Percentiles rank a stretch among this genome's conserved stretches.
Evolutionary conservation across 2,329 filamentous ascomycete species (phyloP).

Genomic region (Fusarium sp.): DNA sequence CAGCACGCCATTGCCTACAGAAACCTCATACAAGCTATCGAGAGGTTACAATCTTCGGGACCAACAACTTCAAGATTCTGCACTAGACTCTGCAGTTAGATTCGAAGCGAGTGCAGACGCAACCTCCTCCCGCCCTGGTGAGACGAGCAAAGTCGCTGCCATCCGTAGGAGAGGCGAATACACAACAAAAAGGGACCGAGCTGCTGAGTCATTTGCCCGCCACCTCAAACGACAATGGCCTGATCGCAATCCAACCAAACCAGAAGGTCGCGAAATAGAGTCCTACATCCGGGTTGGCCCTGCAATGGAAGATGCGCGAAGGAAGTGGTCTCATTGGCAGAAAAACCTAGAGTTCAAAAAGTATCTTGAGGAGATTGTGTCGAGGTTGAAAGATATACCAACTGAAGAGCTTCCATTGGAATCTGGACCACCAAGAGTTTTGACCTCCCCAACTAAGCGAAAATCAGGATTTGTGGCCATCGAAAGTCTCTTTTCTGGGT

Average conservation of each 20-base stretch:
- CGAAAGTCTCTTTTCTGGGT: conserved; percentile 10
- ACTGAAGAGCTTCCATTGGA: not conserved
- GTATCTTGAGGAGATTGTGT: conserved; percentile 13
- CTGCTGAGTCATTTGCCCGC: not conserved
- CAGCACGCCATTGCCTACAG: not conserved
- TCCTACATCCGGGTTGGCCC: conserved; percentile 11
- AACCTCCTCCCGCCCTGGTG: not conserved
- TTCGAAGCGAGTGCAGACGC: conserved; percentile 1
- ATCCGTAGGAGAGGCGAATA: not conserved
- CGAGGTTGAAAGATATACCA: not conserved
- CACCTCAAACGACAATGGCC: conserved; percentile 32
- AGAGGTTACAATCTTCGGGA: not conserved
- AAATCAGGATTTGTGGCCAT: conserved; percentile 20
- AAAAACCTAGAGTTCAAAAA: conserved; percentile 25
- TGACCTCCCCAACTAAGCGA: too few relatives aligned
- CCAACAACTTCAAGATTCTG: not conserved
- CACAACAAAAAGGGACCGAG: not conserved
- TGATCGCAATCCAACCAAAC: not conserved
- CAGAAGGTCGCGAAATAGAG: not conserved
- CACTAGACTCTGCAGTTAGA: not conserved
- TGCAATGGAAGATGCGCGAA: conserved; percentile 1
- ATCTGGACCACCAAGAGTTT: fast-evolving
- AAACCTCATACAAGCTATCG: not conserved
- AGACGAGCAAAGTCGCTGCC: not conserved
- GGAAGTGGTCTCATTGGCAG: conserved; percentile 28